Conservation (phyloP, 139 green algal genomes). For the Micromonas commoda region DNA sequence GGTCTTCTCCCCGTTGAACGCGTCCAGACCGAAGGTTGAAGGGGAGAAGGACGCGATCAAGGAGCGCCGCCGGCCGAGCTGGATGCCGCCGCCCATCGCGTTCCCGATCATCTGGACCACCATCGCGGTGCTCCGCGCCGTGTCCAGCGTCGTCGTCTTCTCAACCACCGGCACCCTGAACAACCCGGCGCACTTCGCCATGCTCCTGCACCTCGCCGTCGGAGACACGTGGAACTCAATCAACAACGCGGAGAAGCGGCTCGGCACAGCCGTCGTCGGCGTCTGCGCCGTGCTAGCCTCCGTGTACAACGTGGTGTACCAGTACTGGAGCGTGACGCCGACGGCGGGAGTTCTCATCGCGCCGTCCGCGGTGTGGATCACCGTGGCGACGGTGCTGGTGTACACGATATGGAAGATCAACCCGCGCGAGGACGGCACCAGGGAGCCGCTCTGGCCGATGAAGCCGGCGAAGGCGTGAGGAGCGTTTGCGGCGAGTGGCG, state of each 20-base stretch:
- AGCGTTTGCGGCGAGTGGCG: too few relatives aligned
- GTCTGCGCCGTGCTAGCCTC: neutral
- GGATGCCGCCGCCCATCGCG: slow-evolving; percentile 18
- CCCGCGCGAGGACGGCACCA: neutral
- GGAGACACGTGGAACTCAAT: slow-evolving; percentile 44
- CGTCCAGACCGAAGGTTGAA: slow-evolving; percentile 12
- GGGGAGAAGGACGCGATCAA: neutral
- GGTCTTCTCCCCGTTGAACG: slow-evolving; percentile 15
- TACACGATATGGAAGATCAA: slow-evolving; percentile 27
- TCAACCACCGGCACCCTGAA: slow-evolving; percentile 19
- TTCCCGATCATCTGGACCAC: slow-evolving; percentile 38
- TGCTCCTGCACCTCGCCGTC: slow-evolving; percentile 34
- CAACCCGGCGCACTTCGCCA: slow-evolving; percentile 5
- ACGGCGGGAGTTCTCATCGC: slow-evolving; percentile 9
- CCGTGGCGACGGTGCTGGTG: slow-evolving; percentile 11
- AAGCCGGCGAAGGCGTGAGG: too few relatives aligned
- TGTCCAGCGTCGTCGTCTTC: slow-evolving; percentile 32
- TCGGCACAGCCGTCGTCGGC: slow-evolving; percentile 14
- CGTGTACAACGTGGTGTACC: slow-evolving; percentile 1
- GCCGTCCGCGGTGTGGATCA: slow-evolving; percentile 21
- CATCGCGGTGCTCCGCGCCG: slow-evolving; percentile 32
- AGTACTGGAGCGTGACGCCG: slow-evolving; percentile 15
- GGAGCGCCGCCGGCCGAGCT: neutral
- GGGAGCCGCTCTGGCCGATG: neutral
- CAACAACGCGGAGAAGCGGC: slow-evolving; percentile 37